phyloP scores from a whole-genome alignment of 805 yeast species.

The Starmerella apicola region DNA sequence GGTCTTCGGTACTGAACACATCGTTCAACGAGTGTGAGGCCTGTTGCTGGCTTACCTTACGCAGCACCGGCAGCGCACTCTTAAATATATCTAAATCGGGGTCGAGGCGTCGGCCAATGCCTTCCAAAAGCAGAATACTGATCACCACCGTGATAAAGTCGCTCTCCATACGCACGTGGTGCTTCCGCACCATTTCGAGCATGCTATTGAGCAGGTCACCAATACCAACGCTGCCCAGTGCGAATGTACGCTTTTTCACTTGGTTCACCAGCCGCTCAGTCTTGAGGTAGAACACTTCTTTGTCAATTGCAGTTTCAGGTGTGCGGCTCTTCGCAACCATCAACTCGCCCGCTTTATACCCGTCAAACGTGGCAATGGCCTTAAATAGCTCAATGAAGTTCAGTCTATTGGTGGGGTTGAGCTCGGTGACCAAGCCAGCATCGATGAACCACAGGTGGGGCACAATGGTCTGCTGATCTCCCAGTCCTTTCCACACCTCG shows the following conservation, averaged over 20 bases:
- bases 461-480: slow-evolving; percentile 43
- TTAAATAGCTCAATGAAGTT: slow-evolving; percentile 84
- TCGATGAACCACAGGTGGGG: slow-evolving; percentile 88
- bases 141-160: slow-evolving; percentile 93
- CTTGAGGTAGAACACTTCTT: slow-evolving; percentile 74
- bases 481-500: slow-evolving; percentile 34
- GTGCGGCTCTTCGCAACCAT: slow-evolving; percentile 93
- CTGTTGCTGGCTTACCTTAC: slow-evolving; percentile 56
- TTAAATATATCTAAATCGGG: slow-evolving; percentile 90
- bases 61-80: slow-evolving; percentile 74
- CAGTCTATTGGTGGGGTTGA: slow-evolving; percentile 60
- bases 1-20: slow-evolving; percentile 37
- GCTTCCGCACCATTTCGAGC: slow-evolving; percentile 78
- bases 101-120: slow-evolving; percentile 87
- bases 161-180: slow-evolving; percentile 96
- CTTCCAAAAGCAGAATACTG: slow-evolving; percentile 81
- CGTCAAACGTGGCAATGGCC: slow-evolving; percentile 83
- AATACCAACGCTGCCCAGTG: slow-evolving; percentile 80
- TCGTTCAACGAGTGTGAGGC: slow-evolving; percentile 31
- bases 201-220: slow-evolving; percentile 84
- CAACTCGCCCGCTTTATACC: slow-evolving; percentile 84
- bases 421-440: slow-evolving; percentile 85
- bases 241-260: slow-evolving; percentile 78
- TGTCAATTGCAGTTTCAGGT: slow-evolving; percentile 79
- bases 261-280: slow-evolving; percentile 72